Evolutionary conservation across 768 basidiomycete genomes (phyloP).

Genomic region (Infundibulicybe gibba): DNA sequence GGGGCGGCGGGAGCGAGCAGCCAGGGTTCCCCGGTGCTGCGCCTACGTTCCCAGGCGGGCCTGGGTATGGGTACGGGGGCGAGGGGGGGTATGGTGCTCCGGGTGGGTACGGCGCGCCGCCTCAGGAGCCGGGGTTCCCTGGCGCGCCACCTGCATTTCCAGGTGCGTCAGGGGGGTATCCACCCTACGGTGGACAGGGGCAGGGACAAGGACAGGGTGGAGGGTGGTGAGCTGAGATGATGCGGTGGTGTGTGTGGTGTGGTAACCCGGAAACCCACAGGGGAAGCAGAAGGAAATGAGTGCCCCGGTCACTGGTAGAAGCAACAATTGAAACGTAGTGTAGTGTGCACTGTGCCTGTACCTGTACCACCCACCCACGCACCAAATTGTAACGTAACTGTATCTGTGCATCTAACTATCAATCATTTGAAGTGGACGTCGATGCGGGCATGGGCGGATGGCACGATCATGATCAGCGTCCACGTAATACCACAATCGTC

Average conservation of each 20-base stretch:
- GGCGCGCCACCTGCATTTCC: constrained; percentile 34
- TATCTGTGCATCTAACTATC: too few species aligned
- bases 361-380: too few species aligned
- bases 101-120: too few species aligned
- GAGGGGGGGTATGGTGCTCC: constrained; percentile 16
- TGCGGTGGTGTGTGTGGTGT: neutral
- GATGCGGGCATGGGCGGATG: too few species aligned
- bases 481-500: too few species aligned
- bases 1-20: constrained; percentile 15
- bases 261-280: neutral
- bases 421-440: too few species aligned
- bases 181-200: constrained; percentile 13
- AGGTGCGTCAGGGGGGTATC: constrained; percentile 11
- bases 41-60: constrained; percentile 15
- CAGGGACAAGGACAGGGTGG: constrained; percentile 15
- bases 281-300: neutral
- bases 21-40: constrained; percentile 17
- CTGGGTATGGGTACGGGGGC: constrained; percentile 5
- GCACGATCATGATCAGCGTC: too few species aligned
- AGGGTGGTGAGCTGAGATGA: neutral
- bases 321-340: too few species aligned
- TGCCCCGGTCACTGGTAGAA: too few species aligned
- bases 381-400: too few species aligned
- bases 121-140: constrained; percentile 14
- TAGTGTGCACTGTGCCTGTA: too few species aligned